phyloP scores from a whole-genome alignment of 1,139 yeast genomes.

The Geotrichum aggregatum region DNA sequence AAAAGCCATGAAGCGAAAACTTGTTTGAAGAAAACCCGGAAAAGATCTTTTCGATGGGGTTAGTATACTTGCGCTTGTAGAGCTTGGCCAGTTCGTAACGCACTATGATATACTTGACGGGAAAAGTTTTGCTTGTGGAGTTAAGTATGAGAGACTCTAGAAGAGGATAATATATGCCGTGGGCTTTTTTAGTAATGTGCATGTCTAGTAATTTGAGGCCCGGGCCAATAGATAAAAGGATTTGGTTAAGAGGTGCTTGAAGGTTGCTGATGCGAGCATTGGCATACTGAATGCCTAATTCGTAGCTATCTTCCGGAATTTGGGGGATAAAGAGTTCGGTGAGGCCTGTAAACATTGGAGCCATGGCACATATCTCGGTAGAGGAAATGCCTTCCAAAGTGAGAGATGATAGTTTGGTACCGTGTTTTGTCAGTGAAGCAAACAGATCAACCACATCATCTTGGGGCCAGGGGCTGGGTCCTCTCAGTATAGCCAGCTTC shows the following conservation, averaged over 20 bases:
- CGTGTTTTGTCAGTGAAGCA: not conserved
- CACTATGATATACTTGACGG: constrained; percentile 11
- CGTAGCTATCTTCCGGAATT: constrained; percentile 17
- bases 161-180: constrained; percentile 9
- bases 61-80: constrained; percentile 10
- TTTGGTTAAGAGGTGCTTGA: constrained; percentile 11
- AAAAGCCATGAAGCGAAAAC: constrained; percentile 12
- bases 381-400: constrained; percentile 12
- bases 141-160: constrained; percentile 11
- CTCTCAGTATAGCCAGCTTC: constrained; percentile 6
- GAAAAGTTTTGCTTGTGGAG: not conserved
- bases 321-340: not conserved
- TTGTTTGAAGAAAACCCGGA: constrained; percentile 11
- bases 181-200: constrained; percentile 11
- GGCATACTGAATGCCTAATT: not conserved
- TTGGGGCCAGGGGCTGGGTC: constrained; percentile 18
- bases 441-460: constrained; percentile 8
- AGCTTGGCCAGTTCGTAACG: constrained; percentile 10
- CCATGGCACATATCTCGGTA: constrained; percentile 6
- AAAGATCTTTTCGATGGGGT: constrained; percentile 15
- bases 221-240: constrained; percentile 4
- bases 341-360: constrained; percentile 5
- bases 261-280: not conserved
- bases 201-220: constrained; percentile 7
- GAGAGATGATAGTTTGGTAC: not conserved